A percentile compares a stretch with the other conserved stretches of the same genome.
These are phyloP conservation scores for Chlorella sp. DNA, from an alignment of 139 green algal species.

Conservation along the genomic window DNA sequence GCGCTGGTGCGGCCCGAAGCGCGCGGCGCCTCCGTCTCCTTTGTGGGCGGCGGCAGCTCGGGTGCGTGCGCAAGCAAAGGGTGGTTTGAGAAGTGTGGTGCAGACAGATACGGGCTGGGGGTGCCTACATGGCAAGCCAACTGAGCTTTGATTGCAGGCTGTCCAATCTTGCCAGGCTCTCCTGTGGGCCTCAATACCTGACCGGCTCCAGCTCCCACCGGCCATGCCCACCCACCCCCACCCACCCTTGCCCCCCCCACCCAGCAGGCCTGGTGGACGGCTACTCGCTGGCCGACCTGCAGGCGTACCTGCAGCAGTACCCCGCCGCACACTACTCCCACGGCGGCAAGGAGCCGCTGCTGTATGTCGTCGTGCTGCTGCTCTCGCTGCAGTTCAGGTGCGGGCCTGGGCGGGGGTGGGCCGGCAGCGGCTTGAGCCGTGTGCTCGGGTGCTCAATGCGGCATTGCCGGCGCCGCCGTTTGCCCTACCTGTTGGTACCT, in stretches of 20 bases:
- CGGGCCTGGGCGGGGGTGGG: background rate
- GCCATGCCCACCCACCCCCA: background rate
- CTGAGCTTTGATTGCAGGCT: too few relatives aligned
- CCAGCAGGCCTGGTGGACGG: conserved; percentile 26
- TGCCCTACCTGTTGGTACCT: too few relatives aligned
- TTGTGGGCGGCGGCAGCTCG: background rate
- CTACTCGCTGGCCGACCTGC: conserved; percentile 73
- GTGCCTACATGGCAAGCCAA: too few relatives aligned
- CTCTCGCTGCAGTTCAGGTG: conserved; percentile 80
- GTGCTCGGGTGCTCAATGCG: background rate
- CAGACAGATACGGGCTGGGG: too few relatives aligned
- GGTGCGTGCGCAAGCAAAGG: background rate
- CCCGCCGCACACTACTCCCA: conserved; percentile 80
- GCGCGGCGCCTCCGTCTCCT: background rate
- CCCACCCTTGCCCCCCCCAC: background rate
- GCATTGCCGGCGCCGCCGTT: too few relatives aligned
- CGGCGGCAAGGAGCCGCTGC: conserved; percentile 73
- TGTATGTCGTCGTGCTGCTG: conserved; percentile 88
- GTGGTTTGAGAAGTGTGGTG: too few relatives aligned
- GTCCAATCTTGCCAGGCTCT: too few relatives aligned
- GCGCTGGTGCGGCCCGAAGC: conserved; percentile 52
- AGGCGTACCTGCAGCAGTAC: conserved; percentile 85
- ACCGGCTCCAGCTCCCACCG: too few relatives aligned
- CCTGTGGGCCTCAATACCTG: too few relatives aligned
- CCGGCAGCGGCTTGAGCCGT: background rate